phyloP scores from a whole-genome alignment of 208 protist genomes.

The Leishmania turanica region DNA sequence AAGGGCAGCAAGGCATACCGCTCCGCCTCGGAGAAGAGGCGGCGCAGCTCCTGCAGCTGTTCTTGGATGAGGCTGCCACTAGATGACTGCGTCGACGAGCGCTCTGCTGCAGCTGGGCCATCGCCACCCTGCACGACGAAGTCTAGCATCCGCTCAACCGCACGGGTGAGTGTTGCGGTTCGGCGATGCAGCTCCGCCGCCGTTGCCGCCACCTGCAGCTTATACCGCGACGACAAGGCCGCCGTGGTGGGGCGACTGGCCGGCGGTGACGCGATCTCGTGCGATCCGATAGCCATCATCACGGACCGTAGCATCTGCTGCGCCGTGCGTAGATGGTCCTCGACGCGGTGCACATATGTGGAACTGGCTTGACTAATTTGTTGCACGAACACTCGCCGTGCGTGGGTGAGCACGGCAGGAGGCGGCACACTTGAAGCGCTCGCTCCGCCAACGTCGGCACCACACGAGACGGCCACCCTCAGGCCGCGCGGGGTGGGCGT shows the following conservation, averaged over 20 bases:
- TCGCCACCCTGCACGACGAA: conserved; percentile 3
- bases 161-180: conserved; percentile 40
- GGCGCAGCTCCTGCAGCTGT: conserved; percentile 41
- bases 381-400: conserved; percentile 35
- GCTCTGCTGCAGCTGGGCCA: background rate
- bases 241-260: conserved; percentile 10
- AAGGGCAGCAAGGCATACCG: conserved; percentile 48
- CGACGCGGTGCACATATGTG: conserved; percentile 51
- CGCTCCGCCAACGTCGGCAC: background rate
- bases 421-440: background rate
- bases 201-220: conserved; percentile 42
- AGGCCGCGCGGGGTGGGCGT: conserved; percentile 13
- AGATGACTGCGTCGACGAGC: background rate
- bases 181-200: conserved; percentile 59
- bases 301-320: conserved; percentile 39
- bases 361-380: conserved; percentile 37
- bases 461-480: background rate
- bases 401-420: conserved; percentile 3
- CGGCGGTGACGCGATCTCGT: conserved; percentile 8
- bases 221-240: conserved; percentile 30
- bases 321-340: conserved; percentile 50
- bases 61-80: conserved; percentile 28
- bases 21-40: conserved; percentile 54
- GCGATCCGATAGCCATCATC: conserved; percentile 27
- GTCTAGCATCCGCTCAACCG: conserved; percentile 43